Conservation (phyloP, 805 yeast species). For the Yarrowia sp. region DNA sequence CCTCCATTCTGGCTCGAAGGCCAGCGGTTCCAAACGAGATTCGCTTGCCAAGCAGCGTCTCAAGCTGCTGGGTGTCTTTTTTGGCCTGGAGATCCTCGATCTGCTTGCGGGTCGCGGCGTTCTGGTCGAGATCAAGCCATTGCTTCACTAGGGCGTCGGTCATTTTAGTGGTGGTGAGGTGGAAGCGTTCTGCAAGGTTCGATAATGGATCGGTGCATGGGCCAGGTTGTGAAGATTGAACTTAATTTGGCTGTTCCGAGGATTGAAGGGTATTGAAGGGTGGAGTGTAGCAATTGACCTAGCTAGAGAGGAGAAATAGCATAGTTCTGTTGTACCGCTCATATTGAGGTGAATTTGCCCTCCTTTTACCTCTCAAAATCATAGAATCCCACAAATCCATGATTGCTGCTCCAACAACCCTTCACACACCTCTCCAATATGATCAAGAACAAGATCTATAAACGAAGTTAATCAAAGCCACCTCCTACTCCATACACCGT, state of each 20-base stretch:
- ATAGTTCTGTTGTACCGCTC: too few species aligned
- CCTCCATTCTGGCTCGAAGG: slow-evolving; percentile 79
- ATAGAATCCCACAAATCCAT: too few species aligned
- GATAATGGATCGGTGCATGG: slow-evolving; percentile 6
- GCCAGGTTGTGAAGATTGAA: neutral
- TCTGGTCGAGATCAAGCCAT: slow-evolving; percentile 36
- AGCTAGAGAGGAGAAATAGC: too few species aligned
- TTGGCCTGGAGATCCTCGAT: slow-evolving; percentile 47
- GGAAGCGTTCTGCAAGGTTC: neutral
- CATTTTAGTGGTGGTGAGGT: neutral
- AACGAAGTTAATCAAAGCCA: too few species aligned
- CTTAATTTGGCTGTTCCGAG: neutral
- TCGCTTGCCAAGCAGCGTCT: slow-evolving; percentile 48
- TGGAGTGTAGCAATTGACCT: too few species aligned
- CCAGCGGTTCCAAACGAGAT: slow-evolving; percentile 94
- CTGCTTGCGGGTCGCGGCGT: slow-evolving; percentile 50
- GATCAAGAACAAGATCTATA: too few species aligned
- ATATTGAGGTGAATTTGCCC: too few species aligned
- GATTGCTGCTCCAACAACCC: too few species aligned
- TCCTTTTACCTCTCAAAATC: too few species aligned
- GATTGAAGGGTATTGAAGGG: neutral
- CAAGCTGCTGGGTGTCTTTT: slow-evolving; percentile 47
- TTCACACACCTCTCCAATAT: too few species aligned
- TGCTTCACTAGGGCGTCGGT: neutral
- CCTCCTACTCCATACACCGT: too few species aligned